Evolutionary conservation across 2,329 filamentous ascomycete genomes (phyloP).

Genomic region (Lasiodiplodia gonubiensis): DNA sequence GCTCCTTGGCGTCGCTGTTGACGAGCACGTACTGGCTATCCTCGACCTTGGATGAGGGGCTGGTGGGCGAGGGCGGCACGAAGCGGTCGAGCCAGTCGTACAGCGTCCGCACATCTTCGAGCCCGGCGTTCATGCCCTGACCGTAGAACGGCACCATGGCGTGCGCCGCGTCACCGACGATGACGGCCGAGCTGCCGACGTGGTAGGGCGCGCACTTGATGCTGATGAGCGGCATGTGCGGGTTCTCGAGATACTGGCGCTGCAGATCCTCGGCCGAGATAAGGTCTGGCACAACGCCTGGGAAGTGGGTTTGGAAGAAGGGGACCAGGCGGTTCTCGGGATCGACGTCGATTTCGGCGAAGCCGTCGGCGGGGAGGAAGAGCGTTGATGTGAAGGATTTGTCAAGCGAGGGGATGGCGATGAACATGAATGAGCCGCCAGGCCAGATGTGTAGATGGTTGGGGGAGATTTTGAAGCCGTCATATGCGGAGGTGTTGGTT

Average conservation of each 20-base stretch:
- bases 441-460: slow-evolving; percentile 99
- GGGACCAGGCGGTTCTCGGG: slow-evolving; percentile 62
- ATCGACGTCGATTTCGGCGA: slow-evolving; percentile 68
- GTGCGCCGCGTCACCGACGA: slow-evolving; percentile 92
- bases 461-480: slow-evolving; percentile 79
- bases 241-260: slow-evolving; percentile 78
- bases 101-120: slow-evolving; percentile 90
- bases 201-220: slow-evolving; percentile 94
- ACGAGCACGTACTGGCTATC: slow-evolving; percentile 45
- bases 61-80: slow-evolving; percentile 36
- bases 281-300: slow-evolving; percentile 74
- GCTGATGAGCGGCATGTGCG: slow-evolving; percentile 89
- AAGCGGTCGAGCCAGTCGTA: slow-evolving; percentile 81
- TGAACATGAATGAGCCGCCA: slow-evolving; percentile 94
- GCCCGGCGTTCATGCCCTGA: slow-evolving; percentile 95
- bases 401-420: slow-evolving; percentile 88
- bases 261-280: slow-evolving; percentile 72
- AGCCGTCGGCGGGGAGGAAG: slow-evolving; percentile 78
- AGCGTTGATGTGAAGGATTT: slow-evolving; percentile 94
- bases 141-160: slow-evolving; percentile 99
- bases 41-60: slow-evolving; percentile 6
- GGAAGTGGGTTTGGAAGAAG: slow-evolving; percentile 86
- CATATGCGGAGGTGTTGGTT: slow-evolving; percentile 39
- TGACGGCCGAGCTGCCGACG: slow-evolving; percentile 75
- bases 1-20: slow-evolving; percentile 48